A percentile compares a stretch with the other conserved stretches of the same genome.
phyloP scores from a whole-genome alignment of 257 asterid genomes.

The Eustoma russellianum region DNA sequence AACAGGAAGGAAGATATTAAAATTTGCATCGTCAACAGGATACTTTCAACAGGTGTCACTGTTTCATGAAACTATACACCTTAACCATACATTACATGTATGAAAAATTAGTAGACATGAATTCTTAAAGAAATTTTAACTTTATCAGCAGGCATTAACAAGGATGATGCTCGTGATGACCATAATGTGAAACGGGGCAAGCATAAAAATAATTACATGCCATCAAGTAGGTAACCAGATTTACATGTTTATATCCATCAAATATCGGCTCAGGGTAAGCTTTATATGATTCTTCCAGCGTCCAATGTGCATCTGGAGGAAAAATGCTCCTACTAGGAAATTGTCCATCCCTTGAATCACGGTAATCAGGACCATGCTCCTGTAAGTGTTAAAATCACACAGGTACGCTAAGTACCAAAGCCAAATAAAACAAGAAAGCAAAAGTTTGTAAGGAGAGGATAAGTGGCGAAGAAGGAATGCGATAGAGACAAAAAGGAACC shows the following conservation, averaged over 20 bases:
- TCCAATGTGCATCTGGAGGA: constrained; percentile 48
- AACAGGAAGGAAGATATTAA: constrained; percentile 8
- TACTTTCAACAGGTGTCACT: constrained; percentile 2
- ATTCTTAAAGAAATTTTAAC: neutral
- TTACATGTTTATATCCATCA: constrained; percentile 64
- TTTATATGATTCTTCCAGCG: constrained; percentile 44
- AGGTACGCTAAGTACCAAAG: neutral
- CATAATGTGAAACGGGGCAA: no score
- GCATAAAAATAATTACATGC: neutral
- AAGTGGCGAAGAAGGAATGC: no score
- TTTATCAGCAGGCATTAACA: neutral
- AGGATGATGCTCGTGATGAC: no score
- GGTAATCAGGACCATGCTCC: constrained; percentile 53
- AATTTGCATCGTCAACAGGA: neutral
- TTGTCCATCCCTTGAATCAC: constrained; percentile 53
- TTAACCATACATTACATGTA: neutral
- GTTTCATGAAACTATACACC: neutral
- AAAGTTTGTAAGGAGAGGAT: no score
- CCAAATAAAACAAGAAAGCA: no score
- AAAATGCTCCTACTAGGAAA: constrained; percentile 41
- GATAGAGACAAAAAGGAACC: no score
- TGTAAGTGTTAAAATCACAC: constrained; percentile 13
- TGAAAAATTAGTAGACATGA: neutral
- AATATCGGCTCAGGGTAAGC: constrained; percentile 41
- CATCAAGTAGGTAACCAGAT: constrained; percentile 1